Conservation (phyloP, 2,329 filamentous ascomycete species). For the Pseudocercospora pini-densiflorae region DNA sequence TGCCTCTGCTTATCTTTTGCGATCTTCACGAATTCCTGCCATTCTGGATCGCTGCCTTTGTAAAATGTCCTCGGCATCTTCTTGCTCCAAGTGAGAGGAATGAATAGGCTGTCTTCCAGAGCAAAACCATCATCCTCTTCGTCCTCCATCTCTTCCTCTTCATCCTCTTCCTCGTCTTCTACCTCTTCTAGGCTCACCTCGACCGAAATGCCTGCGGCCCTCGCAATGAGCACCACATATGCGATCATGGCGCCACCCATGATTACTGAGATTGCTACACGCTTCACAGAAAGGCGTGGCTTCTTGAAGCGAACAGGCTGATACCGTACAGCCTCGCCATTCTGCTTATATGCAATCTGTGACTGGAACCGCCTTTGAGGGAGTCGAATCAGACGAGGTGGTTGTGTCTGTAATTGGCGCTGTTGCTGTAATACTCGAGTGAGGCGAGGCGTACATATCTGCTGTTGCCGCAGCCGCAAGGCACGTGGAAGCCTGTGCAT, state of each 20-base stretch:
- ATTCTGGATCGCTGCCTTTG: conserved; percentile 58
- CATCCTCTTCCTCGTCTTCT: conserved; percentile 28
- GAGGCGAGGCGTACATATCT: conserved; percentile 15
- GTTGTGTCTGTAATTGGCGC: neutral
- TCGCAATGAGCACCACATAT: conserved; percentile 31
- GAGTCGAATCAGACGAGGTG: conserved; percentile 12
- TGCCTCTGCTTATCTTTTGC: conserved; percentile 48
- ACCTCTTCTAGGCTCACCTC: neutral
- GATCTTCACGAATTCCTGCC: conserved; percentile 55
- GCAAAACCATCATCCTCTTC: conserved; percentile 41
- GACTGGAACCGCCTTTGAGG: conserved; percentile 19
- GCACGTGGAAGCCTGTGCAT: conserved; percentile 38
- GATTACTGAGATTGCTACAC: conserved; percentile 14
- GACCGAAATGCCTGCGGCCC: conserved; percentile 1
- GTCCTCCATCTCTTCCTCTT: conserved; percentile 22
- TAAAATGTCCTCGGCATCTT: conserved; percentile 49
- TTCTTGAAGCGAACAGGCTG: conserved; percentile 48
- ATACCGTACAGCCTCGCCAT: conserved; percentile 31
- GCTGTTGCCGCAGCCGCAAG: conserved; percentile 35
- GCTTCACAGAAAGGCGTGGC: conserved; percentile 41
- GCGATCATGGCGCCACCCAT: conserved; percentile 31
- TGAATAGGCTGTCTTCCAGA: conserved; percentile 49
- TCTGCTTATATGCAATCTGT: conserved; percentile 21
- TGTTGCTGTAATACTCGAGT: conserved; percentile 13
- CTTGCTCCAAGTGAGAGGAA: conserved; percentile 54